A percentile compares a stretch with the other conserved stretches of the same genome.
These are phyloP conservation scores for Penicillium waksmanii DNA, from an alignment of 495 filamentous ascomycete genomes.

Conservation along the genomic window DNA sequence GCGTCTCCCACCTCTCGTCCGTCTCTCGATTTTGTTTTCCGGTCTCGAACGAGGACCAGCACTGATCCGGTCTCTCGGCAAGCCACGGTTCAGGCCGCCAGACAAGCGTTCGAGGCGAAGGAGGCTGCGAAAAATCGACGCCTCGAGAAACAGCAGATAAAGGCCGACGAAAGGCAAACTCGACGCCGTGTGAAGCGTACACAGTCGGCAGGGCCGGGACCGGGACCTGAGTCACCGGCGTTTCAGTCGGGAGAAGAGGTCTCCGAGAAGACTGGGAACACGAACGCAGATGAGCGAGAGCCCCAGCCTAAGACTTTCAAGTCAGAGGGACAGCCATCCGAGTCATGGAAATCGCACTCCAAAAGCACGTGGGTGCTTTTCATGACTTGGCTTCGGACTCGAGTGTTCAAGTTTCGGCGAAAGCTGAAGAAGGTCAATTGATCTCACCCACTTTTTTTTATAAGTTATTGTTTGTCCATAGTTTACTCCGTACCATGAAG, in stretches of 20 bases:
- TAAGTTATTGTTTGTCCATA: conserved; percentile 6
- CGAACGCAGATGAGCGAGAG: conserved; percentile 1
- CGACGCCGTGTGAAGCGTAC: conserved; percentile 40
- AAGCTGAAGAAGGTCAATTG: conserved; percentile 38
- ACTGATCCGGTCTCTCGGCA: conserved; percentile 56
- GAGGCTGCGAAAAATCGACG: conserved; percentile 62
- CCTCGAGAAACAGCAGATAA: conserved; percentile 57
- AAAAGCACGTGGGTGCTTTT: conserved; percentile 53
- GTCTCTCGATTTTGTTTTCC: conserved; percentile 61
- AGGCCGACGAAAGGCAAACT: conserved; percentile 49
- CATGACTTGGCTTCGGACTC: conserved; percentile 52
- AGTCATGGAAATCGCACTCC: conserved; percentile 41
- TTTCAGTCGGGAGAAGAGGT: conserved; percentile 16
- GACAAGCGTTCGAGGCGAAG: conserved; percentile 60
- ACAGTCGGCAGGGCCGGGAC: conserved; percentile 19
- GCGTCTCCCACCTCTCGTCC: conserved; percentile 55
- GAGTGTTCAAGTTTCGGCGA: conserved; percentile 49
- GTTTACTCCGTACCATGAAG: conserved; percentile 5
- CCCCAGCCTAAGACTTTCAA: background rate
- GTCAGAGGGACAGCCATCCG: conserved; percentile 17
- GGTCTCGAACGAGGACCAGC: conserved; percentile 49
- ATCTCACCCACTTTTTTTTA: conserved; percentile 1
- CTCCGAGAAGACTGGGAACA: conserved; percentile 19
- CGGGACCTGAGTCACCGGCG: conserved; percentile 13
- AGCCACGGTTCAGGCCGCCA: conserved; percentile 57